phyloP scores from a whole-genome alignment of 106 monocot species.

The Narthecium ossifragum region DNA sequence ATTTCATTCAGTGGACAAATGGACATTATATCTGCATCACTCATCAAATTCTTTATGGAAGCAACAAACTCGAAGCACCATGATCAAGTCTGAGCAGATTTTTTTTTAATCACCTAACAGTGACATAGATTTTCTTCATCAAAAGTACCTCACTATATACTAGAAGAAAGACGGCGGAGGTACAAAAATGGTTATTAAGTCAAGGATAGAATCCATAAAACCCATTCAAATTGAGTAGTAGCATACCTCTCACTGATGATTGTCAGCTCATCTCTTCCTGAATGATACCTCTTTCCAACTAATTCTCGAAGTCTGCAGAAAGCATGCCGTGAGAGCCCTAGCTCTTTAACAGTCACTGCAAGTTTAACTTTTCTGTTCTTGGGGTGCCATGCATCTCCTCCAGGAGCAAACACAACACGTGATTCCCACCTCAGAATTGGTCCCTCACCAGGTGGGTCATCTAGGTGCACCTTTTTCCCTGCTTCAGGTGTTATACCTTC shows the following conservation, averaged over 20 bases:
- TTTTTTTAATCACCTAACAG: no score
- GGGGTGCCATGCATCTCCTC: conserved; percentile 90
- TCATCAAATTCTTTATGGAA: no score
- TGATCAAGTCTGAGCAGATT: no score
- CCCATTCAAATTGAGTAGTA: background rate
- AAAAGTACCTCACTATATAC: no score
- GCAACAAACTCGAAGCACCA: no score
- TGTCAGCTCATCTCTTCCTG: conserved; percentile 95
- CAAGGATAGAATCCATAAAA: no score
- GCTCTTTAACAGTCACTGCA: conserved; percentile 79
- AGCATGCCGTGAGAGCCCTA: conserved; percentile 74
- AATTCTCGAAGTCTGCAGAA: conserved; percentile 57
- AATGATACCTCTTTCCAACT: conserved; percentile 87
- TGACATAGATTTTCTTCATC: no score
- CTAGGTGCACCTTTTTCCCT: conserved; percentile 32
- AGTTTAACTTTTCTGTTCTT: conserved; percentile 95
- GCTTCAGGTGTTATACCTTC: conserved; percentile 25
- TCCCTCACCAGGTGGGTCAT: conserved; percentile 92
- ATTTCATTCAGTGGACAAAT: no score
- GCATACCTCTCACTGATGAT: conserved; percentile 93
- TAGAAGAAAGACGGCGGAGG: no score
- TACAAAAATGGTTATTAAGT: no score
- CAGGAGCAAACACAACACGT: conserved; percentile 82
- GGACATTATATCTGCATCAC: no score
- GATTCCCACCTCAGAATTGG: conserved; percentile 92